Evolutionary conservation across 2,329 filamentous ascomycete species (phyloP), one percentile per base, ranked within the genome.

Genomic region (Nigrospora oryzae): DNA sequence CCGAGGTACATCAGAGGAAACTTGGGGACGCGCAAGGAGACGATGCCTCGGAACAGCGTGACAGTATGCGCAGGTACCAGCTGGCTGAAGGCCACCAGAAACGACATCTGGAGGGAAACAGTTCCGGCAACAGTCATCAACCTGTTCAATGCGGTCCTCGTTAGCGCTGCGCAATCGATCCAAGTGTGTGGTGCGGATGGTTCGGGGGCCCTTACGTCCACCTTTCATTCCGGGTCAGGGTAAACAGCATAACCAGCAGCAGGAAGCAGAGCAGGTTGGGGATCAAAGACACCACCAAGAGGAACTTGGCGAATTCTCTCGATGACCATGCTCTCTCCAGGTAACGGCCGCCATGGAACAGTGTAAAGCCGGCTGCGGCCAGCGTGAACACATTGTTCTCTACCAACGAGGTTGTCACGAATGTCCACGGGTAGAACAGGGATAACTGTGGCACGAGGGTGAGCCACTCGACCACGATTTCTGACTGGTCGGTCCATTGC

Each of bases 41-140:
- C 63, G 49, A 95, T 70, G 51, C 89, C 89, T 52, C 86, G 85
- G 70, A 95, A 91, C 47, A 98, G 79, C 5, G 91, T 93, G 43
- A 97, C 91, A 11, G 93, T 98, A 65, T 98, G 93, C 50, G 95
- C 90, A 17, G 93, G 93, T 33, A 97, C 86, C 41, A 98, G 86
- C 67, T 98, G 93, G 68, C 95, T 97, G 68, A 97, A 95, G 44
- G 91, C 88, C 56, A 97, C 88, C 49, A 98, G 85, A 70, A 97
- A 97, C 49, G 86, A 84, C 39, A 93, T 89, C 65, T 96, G 91
- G 46, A 96, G 74, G 14, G 90, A 83, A 51, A 95, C 84, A 45
- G 89, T 90, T 55, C 93, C 93, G 55, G 86, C 87, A 59, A 97
- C 87, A 51, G 86, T 84, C 38, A 86, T 89, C 39, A 87, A 67